phyloP scores from a whole-genome alignment of 1,139 yeast species.

The Pneumocystis sp. region DNA sequence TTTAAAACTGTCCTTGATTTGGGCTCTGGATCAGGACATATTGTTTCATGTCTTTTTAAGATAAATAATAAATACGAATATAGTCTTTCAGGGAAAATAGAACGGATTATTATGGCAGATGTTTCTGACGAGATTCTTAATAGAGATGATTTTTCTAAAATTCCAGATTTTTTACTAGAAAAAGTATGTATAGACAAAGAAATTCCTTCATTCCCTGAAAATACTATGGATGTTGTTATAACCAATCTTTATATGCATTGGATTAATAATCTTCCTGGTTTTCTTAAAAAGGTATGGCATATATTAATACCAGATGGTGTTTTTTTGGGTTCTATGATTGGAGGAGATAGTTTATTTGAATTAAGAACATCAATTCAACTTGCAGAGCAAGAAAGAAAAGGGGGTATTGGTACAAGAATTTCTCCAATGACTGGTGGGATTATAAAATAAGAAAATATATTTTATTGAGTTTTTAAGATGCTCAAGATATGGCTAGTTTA shows the following conservation, averaged over 20 bases:
- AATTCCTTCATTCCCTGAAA: slow-evolving; percentile 17
- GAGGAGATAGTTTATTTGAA: slow-evolving; percentile 74
- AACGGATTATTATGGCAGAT: slow-evolving; percentile 53
- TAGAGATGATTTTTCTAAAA: slow-evolving; percentile 30
- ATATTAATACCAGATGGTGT: slow-evolving; percentile 68
- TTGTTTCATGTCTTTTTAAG: slow-evolving; percentile 28
- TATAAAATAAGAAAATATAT: not conserved
- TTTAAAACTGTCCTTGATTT: slow-evolving; percentile 50
- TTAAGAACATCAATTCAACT: slow-evolving; percentile 63
- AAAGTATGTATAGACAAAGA: slow-evolving; percentile 56
- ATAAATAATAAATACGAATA: slow-evolving; percentile 31
- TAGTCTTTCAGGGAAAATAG: slow-evolving; percentile 38
- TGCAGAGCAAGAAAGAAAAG: slow-evolving; percentile 66
- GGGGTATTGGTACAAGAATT: slow-evolving; percentile 67
- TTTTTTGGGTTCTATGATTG: slow-evolving; percentile 69
- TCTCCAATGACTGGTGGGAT: slow-evolving; percentile 47
- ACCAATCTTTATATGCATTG: slow-evolving; percentile 68
- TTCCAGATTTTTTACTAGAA: slow-evolving; percentile 31
- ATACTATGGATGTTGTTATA: slow-evolving; percentile 54
- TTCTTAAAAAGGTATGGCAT: slow-evolving; percentile 41
- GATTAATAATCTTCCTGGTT: slow-evolving; percentile 67
- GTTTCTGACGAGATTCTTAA: slow-evolving; percentile 39
- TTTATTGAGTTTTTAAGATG: slow-evolving; percentile 25
- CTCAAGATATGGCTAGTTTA: slow-evolving; percentile 59
- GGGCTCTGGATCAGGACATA: slow-evolving; percentile 60